A percentile compares a stretch with the other conserved stretches of the same genome.
Conservation (phyloP, 2,329 filamentous ascomycete species). For the Coleophoma eucalyptorum region DNA sequence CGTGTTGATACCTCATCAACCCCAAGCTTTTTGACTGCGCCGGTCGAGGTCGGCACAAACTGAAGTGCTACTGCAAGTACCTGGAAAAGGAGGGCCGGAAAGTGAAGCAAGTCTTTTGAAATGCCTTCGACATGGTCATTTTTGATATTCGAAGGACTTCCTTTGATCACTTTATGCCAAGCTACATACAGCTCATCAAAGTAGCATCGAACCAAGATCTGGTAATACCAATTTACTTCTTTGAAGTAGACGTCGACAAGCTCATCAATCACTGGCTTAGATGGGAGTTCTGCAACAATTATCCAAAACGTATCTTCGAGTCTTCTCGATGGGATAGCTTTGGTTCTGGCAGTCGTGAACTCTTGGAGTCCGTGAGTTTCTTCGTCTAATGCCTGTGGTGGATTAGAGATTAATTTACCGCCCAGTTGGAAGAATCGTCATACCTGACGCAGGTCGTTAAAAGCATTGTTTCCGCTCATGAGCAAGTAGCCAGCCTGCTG, state of each 20-base stretch:
- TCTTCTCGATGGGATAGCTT: too few relatives aligned
- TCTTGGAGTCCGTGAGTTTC: too few relatives aligned
- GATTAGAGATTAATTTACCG: background rate
- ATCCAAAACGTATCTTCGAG: background rate
- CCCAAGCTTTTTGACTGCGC: background rate
- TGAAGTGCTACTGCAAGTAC: background rate
- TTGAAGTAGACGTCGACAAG: conserved; percentile 2
- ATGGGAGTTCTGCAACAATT: background rate
- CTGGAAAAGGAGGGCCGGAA: background rate
- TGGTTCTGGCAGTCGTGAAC: too few relatives aligned
- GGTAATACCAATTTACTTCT: background rate
- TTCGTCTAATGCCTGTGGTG: background rate
- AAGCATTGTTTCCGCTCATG: background rate
- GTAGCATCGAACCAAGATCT: background rate
- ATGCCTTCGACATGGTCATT: background rate
- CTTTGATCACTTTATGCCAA: background rate
- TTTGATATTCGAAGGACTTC: background rate
- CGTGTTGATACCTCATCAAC: background rate
- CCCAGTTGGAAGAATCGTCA: background rate
- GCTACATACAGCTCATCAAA: background rate
- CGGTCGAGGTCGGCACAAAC: background rate
- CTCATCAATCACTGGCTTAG: background rate
- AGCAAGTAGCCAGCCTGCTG: background rate
- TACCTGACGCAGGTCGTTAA: background rate
- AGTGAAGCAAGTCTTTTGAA: background rate